phyloP scores from a whole-genome alignment of 148 eudicot species.

The Mesembryanthemum crystallinum region DNA sequence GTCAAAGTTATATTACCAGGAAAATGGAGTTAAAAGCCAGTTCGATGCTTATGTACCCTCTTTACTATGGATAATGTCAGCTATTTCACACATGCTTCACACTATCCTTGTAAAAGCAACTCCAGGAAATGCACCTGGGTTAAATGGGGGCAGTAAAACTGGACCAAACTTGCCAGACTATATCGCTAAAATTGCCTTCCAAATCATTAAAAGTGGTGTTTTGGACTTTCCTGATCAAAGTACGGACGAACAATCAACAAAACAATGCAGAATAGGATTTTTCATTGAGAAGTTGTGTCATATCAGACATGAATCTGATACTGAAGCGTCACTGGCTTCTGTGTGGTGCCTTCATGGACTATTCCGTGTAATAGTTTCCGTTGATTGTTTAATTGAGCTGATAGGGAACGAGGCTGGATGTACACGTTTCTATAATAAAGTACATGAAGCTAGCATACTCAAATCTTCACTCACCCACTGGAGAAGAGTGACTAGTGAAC shows the following conservation, averaged over 20 bases:
- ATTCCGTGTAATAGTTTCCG: conserved; percentile 44
- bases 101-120: conserved; percentile 56
- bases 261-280: conserved; percentile 27
- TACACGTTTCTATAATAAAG: conserved; percentile 28
- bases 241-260: conserved; percentile 21
- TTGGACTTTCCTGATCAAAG: conserved; percentile 37
- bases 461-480: conserved; percentile 43
- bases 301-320: conserved; percentile 48
- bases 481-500: conserved; percentile 39
- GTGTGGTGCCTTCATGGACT: conserved; percentile 61
- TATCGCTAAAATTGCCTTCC: conserved; percentile 57
- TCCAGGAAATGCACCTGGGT: conserved; percentile 41
- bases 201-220: conserved; percentile 47
- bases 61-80: conserved; percentile 66
- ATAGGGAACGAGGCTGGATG: conserved; percentile 30
- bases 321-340: conserved; percentile 61
- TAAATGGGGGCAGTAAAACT: conserved; percentile 25
- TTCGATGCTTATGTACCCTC: conserved; percentile 32
- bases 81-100: conserved; percentile 64
- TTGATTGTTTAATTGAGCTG: conserved; percentile 58
- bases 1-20: conserved; percentile 31
- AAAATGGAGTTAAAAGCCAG: conserved; percentile 26
- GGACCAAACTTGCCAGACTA: conserved; percentile 62
- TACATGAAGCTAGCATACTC: conserved; percentile 57
- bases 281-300: conserved; percentile 48